These are phyloP conservation scores for Malassezia psittaci DNA, from an alignment of 1,284 basidiomycete species.

Conservation along the genomic window DNA sequence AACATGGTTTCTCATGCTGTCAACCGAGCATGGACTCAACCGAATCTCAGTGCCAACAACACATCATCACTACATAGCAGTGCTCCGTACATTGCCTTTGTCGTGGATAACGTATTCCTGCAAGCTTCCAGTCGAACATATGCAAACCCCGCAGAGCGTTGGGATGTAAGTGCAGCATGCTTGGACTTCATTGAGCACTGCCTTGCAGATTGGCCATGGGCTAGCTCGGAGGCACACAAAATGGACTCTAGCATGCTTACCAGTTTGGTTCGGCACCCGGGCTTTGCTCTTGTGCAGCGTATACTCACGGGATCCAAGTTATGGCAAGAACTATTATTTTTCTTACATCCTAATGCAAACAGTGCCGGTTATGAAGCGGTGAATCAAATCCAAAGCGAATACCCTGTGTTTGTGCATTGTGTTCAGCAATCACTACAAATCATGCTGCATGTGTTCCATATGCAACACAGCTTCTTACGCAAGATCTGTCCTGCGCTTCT, in stretches of 20 bases:
- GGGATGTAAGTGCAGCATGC: conserved; percentile 74
- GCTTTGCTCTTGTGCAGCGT: conserved; percentile 73
- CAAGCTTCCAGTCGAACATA: conserved; percentile 59
- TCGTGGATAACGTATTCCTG: conserved; percentile 75
- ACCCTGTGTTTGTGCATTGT: conserved; percentile 58
- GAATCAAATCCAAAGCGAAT: conserved; percentile 62
- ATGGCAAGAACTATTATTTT: conserved; percentile 63
- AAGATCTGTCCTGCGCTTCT: conserved; percentile 69
- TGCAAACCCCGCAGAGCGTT: conserved; percentile 63
- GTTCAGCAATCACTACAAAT: conserved; percentile 73
- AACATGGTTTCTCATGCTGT: background rate
- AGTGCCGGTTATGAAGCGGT: conserved; percentile 49
- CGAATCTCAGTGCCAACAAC: background rate
- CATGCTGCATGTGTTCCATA: conserved; percentile 66
- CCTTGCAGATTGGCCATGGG: conserved; percentile 67
- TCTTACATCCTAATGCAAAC: conserved; percentile 51
- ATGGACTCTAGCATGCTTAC: conserved; percentile 36
- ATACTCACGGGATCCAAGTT: conserved; percentile 64
- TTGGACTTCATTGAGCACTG: conserved; percentile 75
- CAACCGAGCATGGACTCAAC: conserved; percentile 5
- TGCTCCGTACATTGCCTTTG: conserved; percentile 64
- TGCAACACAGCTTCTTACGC: conserved; percentile 81
- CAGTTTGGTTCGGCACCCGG: conserved; percentile 61
- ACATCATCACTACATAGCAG: conserved; percentile 12
- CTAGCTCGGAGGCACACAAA: conserved; percentile 14